phyloP scores from a whole-genome alignment of 768 basidiomycete genomes.

The Lactarius evosmus region DNA sequence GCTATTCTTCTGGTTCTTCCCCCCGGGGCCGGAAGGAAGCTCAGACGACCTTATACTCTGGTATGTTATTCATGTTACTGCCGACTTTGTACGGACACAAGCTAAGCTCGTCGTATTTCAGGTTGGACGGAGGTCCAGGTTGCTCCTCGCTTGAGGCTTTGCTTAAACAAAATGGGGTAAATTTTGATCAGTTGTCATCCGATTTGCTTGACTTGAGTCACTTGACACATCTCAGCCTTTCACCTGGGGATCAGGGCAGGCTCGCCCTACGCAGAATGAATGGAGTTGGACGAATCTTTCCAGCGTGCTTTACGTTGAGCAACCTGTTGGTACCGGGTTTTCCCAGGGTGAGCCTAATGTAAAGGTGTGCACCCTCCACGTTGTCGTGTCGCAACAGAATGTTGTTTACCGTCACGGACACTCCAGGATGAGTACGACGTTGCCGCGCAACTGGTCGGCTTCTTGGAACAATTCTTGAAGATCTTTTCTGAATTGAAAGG shows the following conservation, averaged over 20 bases:
- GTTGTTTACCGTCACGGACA: neutral
- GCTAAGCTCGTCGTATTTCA: conserved; percentile 29
- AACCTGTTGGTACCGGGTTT: conserved; percentile 78
- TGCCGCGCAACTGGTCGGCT: conserved; percentile 54
- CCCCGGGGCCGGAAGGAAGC: conserved; percentile 69
- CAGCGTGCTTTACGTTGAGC: conserved; percentile 71
- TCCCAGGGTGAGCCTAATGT: conserved; percentile 67
- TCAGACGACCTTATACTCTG: conserved; percentile 74
- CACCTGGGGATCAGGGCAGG: conserved; percentile 61
- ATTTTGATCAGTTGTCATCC: conserved; percentile 31
- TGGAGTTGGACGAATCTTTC: conserved; percentile 80
- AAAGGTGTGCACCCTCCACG: conserved; percentile 28
- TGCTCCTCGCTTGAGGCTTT: conserved; percentile 72
- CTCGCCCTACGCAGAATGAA: conserved; percentile 59
- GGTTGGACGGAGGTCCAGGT: conserved; percentile 81
- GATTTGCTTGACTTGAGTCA: neutral
- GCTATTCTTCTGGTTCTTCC: conserved; percentile 87
- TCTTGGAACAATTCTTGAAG: conserved; percentile 71
- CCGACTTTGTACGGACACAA: neutral
- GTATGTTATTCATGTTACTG: conserved; percentile 37
- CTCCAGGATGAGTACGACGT: conserved; percentile 52
- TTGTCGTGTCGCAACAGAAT: neutral
- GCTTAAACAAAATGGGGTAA: conserved; percentile 71
- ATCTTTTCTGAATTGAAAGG: conserved; percentile 71
- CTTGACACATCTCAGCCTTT: conserved; percentile 48